Base-by-base conservation (phyloP, 192 early-diverging fungal species). In the Podila epigama region DNA sequence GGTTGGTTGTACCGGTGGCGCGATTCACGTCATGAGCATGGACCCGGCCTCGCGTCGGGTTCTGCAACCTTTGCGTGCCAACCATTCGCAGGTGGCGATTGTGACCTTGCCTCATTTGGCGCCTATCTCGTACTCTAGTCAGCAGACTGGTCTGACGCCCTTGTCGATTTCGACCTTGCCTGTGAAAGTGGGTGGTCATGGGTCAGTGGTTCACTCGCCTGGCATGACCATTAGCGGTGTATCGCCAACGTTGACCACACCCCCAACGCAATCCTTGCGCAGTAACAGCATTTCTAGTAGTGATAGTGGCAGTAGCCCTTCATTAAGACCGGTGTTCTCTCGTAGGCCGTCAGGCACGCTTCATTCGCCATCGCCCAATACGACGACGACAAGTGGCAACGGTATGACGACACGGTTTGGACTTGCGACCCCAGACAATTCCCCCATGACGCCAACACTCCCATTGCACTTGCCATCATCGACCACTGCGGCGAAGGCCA, bases 1-100 rank as follows among this genome's bases (percentile, higher is more conserved):
- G 1, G 66, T 77, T 28, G 73, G 66, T 20, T 68, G 73, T 25
- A 77, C 73, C 7, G 73, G 73, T 4, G 73, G 73, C 1, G 41
- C 66, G 1, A 64, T 77, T 16, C 66, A 68, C 2, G 16, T 68
- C 3, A 36, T 77, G 35, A 63, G 68, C 50, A 77, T 77, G 73
- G 73, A 77, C 32, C 66, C 71, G 0, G 53, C 65, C 1, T 60
- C 41, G 29, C 25, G 20, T n/a, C n/a, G n/a, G 51, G 20, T 5
- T 2, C 32, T 75, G 29, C 39, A 16, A 2, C 58, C 48, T 16
- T 32, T 28, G 16, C 50, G 31, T 9, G 12, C 41, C 34, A 51
- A 28, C 11, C 20, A 20, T 18, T 28, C 58, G 0, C 44, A 48
- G 44, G 29, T 52, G 0, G 59, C 29, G 3, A 42, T 67, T 3